These are phyloP conservation scores for Suhomyces sp. DNA, from an alignment of 805 yeast species.

Conservation along the genomic window DNA sequence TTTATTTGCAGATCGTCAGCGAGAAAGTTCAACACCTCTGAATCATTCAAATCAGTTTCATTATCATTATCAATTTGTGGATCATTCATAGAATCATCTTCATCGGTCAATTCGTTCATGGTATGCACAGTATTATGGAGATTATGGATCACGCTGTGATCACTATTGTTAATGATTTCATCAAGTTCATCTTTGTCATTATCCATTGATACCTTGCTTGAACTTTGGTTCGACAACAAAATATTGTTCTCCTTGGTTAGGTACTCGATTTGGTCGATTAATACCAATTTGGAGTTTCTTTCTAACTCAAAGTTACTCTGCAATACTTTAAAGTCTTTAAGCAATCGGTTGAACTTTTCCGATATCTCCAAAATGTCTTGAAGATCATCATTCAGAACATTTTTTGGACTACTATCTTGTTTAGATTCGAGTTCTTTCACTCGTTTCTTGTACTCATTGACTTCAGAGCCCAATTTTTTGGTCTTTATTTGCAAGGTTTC, in stretches of 20 bases:
- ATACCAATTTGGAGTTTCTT: conserved; percentile 47
- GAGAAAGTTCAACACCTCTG: conserved; percentile 21
- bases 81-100: conserved; percentile 8
- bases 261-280: conserved; percentile 54
- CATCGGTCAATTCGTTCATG: conserved; percentile 21
- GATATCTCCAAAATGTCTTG: conserved; percentile 14
- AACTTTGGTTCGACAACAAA: conserved; percentile 8
- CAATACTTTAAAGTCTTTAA: conserved; percentile 38
- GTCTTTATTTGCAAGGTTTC: conserved; percentile 29
- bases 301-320: conserved; percentile 53
- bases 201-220: conserved; percentile 7
- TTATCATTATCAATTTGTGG: conserved; percentile 3
- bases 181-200: conserved; percentile 6
- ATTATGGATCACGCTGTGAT: conserved; percentile 4
- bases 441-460: conserved; percentile 7
- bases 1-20: conserved; percentile 20
- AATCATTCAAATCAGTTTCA: conserved; percentile 7
- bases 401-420: neutral
- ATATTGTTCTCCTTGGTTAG: conserved; percentile 36
- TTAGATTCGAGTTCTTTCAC: conserved; percentile 3
- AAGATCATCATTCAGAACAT: conserved; percentile 4
- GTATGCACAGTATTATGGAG: conserved; percentile 15
- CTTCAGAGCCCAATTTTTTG: conserved; percentile 18
- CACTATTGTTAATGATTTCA: neutral
- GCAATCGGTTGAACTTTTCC: conserved; percentile 27